Evolutionary conservation across 2,329 filamentous ascomycete genomes (phyloP).

Genomic region (Cercospora berteroae): DNA sequence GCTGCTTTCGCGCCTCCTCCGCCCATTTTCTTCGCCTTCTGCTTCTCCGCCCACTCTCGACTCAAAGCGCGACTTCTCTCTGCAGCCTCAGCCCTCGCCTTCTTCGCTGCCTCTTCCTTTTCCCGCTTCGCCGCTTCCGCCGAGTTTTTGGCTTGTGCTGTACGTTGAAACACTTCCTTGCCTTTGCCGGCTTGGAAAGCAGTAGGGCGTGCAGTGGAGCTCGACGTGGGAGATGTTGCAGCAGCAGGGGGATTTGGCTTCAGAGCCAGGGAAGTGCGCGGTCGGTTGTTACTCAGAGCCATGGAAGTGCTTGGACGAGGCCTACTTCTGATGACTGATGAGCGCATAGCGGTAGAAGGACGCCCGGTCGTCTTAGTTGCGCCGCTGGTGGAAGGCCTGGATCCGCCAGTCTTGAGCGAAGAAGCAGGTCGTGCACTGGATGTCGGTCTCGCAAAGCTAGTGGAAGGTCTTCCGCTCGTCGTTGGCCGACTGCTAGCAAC

Average conservation of each 20-base stretch:
- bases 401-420: not conserved
- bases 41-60: conserved; percentile 52
- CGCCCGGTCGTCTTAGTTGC: not conserved
- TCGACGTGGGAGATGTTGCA: not conserved
- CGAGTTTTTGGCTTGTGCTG: conserved; percentile 43
- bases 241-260: conserved; percentile 17
- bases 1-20: not conserved
- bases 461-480: not conserved
- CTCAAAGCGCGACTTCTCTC: conserved; percentile 46
- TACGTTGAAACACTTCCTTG: conserved; percentile 48
- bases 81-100: conserved; percentile 47
- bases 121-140: conserved; percentile 43
- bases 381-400: not conserved
- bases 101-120: conserved; percentile 51
- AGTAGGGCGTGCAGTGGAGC: not conserved
- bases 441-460: conserved; percentile 3
- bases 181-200: conserved; percentile 38
- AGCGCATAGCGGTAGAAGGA: conserved; percentile 1
- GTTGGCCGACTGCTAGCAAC: conserved; percentile 23
- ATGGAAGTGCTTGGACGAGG: conserved; percentile 9
- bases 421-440: conserved; percentile 11
- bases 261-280: conserved; percentile 12
- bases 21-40: conserved; percentile 38
- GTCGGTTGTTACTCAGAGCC: conserved; percentile 2
- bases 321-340: not conserved